These are phyloP conservation scores for Coemansia sp. DNA, from an alignment of 192 early-diverging fungal genomes.

Conservation along the genomic window DNA sequence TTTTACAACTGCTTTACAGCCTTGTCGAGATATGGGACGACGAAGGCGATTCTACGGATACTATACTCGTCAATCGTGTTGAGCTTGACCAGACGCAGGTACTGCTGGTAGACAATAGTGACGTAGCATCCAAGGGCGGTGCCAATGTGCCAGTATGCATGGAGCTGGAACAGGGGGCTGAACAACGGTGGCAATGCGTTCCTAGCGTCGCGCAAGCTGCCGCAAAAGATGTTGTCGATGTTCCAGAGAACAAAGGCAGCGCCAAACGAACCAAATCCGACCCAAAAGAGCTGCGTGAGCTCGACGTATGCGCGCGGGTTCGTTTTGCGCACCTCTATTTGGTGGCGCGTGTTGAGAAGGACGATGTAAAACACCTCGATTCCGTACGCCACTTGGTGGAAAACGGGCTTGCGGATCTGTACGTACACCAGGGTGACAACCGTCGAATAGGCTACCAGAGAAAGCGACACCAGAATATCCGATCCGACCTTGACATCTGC, in stretches of 20 bases:
- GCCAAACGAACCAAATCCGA: slow-evolving; percentile 50
- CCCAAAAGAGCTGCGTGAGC: slow-evolving; percentile 38
- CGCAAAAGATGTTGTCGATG: slow-evolving; percentile 74
- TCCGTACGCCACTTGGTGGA: slow-evolving; percentile 66
- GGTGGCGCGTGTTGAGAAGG: slow-evolving; percentile 51
- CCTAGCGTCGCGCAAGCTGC: slow-evolving; percentile 54
- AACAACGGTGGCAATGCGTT: slow-evolving; percentile 52
- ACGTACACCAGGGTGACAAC: slow-evolving; percentile 62
- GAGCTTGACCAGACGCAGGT: slow-evolving; percentile 56
- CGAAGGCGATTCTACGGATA: slow-evolving; percentile 27
- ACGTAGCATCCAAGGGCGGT: slow-evolving; percentile 60
- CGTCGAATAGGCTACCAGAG: slow-evolving; percentile 55
- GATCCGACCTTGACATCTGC: slow-evolving; percentile 49
- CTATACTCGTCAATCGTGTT: slow-evolving; percentile 39
- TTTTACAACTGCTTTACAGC: slow-evolving; percentile 5
- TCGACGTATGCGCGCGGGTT: slow-evolving; percentile 38
- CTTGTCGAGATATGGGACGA: slow-evolving; percentile 53
- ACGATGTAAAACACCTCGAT: slow-evolving; percentile 56
- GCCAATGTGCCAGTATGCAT: slow-evolving; percentile 68
- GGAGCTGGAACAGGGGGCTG: slow-evolving; percentile 60
- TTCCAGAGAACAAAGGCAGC: slow-evolving; percentile 72
- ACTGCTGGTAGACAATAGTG: slow-evolving; percentile 60
- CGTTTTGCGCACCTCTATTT: slow-evolving; percentile 42
- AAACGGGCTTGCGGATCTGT: slow-evolving; percentile 65
- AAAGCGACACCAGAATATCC: slow-evolving; percentile 47